A percentile compares a stretch with the other conserved stretches of the same genome.
Conservation (phyloP, 1,284 basidiomycete species). For the Cutaneotrichosporon mucoides region DNA sequence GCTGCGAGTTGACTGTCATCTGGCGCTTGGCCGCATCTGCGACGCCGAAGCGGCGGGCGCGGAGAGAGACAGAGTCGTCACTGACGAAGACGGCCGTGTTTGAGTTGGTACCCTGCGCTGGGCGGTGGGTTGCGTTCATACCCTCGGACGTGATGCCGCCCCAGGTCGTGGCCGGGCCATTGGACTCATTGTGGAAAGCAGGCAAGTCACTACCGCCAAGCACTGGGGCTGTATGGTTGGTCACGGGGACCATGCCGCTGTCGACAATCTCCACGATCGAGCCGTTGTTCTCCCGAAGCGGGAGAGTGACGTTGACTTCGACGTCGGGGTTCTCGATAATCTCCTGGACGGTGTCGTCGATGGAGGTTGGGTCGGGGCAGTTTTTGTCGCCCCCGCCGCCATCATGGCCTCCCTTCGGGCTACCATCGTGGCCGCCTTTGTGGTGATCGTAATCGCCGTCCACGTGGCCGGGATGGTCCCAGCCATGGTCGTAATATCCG, state of each 20-base stretch:
- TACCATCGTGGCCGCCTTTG: too few relatives aligned
- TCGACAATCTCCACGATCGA: slow-evolving; percentile 5
- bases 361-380: background rate
- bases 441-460: background rate
- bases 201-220: slow-evolving; percentile 3
- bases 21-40: background rate
- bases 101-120: slow-evolving; percentile 13
- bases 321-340: slow-evolving; percentile 10
- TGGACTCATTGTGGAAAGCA: background rate
- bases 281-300: slow-evolving; percentile 1
- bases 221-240: slow-evolving; percentile 4
- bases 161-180: slow-evolving; percentile 1
- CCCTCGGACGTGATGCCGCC: slow-evolving; percentile 4
- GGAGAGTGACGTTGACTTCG: background rate
- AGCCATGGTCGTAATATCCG: background rate
- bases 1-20: background rate
- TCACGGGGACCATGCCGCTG: slow-evolving; percentile 3
- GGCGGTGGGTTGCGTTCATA: slow-evolving; percentile 1
- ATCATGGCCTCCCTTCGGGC: too few relatives aligned
- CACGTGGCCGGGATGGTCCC: background rate
- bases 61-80: background rate
- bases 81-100: slow-evolving; percentile 2
- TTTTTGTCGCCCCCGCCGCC: background rate
- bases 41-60: background rate
- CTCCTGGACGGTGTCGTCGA: background rate